Evolutionary conservation across 441 rosid genomes (phyloP).

Genomic region (Viola pubescens): DNA sequence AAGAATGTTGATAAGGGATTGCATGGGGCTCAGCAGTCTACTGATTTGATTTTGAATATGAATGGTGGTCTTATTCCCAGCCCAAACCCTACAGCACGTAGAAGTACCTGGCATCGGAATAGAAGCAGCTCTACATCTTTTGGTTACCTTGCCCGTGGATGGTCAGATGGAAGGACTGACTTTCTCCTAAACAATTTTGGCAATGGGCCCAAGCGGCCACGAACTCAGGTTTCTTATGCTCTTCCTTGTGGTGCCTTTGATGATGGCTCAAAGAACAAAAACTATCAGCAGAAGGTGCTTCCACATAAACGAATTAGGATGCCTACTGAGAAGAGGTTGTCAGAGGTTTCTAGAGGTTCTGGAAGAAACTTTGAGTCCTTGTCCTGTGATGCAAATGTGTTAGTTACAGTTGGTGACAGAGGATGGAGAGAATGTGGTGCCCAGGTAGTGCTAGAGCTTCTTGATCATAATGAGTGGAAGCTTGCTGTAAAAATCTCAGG

Average conservation of each 20-base stretch:
- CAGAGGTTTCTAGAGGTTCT: conserved; percentile 43
- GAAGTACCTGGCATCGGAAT: conserved; percentile 70
- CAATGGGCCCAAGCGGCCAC: conserved; percentile 78
- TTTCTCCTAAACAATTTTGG: conserved; percentile 49
- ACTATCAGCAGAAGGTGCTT: conserved; percentile 42
- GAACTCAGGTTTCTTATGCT: conserved; percentile 88
- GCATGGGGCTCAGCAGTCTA: conserved; percentile 32
- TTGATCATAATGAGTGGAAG: conserved; percentile 86
- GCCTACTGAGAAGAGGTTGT: conserved; percentile 52
- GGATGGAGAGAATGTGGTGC: conserved; percentile 91
- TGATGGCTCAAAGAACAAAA: conserved; percentile 42
- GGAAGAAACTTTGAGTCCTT: conserved; percentile 55
- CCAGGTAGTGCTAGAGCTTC: conserved; percentile 60
- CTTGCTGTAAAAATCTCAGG: conserved; percentile 73
- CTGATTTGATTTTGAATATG: conserved; percentile 44
- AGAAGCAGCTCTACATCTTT: conserved; percentile 42
- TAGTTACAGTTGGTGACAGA: conserved; percentile 64
- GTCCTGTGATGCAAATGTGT: conserved; percentile 70
- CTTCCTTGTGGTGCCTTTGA: conserved; percentile 64
- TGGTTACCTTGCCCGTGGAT: conserved; percentile 51
- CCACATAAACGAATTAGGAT: conserved; percentile 78
- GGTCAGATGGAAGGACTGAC: conserved; percentile 69
- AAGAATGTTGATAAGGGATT: conserved; percentile 29
- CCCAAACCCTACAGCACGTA: conserved; percentile 81
- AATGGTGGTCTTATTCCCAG: conserved; percentile 53